phyloP scores from a whole-genome alignment of 345 rosid species.

The Excoecaria agallocha region DNA sequence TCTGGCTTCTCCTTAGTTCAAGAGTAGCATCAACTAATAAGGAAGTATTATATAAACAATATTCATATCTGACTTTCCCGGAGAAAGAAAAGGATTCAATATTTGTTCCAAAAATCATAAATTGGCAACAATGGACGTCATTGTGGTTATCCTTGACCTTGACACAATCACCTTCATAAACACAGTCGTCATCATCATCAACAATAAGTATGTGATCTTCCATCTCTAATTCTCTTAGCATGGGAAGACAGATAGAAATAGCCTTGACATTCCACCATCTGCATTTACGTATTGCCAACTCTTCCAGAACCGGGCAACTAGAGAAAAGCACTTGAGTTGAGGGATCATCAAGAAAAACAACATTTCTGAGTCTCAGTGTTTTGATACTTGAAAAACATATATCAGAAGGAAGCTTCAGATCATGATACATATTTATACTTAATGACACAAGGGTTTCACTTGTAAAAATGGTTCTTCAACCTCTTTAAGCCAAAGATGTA shows the following conservation, averaged over 20 bases:
- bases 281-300: background rate
- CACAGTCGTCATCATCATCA: background rate
- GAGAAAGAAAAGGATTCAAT: no score
- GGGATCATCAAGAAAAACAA: conserved; percentile 11
- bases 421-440: background rate
- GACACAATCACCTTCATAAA: background rate
- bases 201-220: background rate
- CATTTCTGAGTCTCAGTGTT: conserved; percentile 26
- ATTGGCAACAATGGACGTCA: background rate
- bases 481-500: background rate
- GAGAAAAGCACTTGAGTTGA: conserved; percentile 15
- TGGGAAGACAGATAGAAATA: background rate
- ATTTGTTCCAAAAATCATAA: background rate
- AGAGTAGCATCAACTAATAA: no score
- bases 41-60: no score
- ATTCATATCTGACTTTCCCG: no score
- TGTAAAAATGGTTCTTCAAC: background rate
- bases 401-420: background rate
- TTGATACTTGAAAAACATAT: conserved; percentile 14
- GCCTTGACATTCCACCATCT: background rate
- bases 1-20: no score
- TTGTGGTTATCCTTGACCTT: background rate
- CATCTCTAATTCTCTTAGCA: background rate
- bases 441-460: background rate
- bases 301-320: conserved; percentile 18